phyloP scores from a whole-genome alignment of 139 green algal genomes.

The Coelastrella sp. region DNA sequence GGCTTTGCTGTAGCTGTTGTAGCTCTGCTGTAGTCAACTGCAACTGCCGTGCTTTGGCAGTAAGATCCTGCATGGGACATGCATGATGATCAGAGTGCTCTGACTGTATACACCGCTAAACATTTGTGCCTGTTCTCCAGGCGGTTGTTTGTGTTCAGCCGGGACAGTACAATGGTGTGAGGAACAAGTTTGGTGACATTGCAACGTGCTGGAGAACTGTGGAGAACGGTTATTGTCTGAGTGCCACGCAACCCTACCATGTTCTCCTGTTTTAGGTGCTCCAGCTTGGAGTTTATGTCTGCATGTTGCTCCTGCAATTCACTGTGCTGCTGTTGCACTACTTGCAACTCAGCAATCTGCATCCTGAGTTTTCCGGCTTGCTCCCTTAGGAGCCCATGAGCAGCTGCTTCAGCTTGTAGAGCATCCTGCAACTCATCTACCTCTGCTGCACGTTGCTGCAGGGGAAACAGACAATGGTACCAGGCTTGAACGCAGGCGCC shows the following conservation, averaged over 20 bases:
- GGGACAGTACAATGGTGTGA: no score
- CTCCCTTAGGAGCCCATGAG: background rate
- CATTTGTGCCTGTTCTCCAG: no score
- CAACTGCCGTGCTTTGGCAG: conserved; percentile 31
- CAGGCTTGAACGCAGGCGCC: no score
- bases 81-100: no score
- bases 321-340: background rate
- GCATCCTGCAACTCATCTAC: background rate
- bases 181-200: no score
- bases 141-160: no score
- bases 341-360: background rate
- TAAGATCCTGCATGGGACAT: conserved; percentile 29
- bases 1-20: conserved; percentile 9
- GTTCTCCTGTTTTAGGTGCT: conserved; percentile 24
- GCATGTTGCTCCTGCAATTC: conserved; percentile 15
- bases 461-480: no score
- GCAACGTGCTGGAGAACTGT: no score
- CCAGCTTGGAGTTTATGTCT: background rate
- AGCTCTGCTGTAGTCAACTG: conserved; percentile 5
- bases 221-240: no score
- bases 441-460: conserved; percentile 8
- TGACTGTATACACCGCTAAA: no score
- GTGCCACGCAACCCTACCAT: no score
- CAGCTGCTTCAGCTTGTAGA: background rate
- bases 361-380: background rate